Conservation (phyloP, 768 basidiomycete genomes). For the Ramaria rubella region DNA sequence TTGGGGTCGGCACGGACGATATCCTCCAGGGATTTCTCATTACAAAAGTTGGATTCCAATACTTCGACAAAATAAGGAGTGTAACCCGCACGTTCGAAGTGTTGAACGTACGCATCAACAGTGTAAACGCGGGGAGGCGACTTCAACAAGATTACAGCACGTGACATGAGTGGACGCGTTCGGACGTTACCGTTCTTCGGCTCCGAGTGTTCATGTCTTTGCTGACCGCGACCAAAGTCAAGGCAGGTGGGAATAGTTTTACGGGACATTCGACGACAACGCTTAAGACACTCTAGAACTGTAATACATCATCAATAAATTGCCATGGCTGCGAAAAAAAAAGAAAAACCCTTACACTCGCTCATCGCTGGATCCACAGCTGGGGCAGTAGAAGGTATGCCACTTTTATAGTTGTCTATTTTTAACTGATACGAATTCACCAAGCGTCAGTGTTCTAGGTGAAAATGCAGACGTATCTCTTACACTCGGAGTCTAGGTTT, state of each 20-base stretch:
- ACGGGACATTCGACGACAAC: too few relatives aligned
- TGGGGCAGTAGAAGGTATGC: slow-evolving; percentile 86
- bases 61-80: slow-evolving; percentile 56
- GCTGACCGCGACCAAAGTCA: too few relatives aligned
- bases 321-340: slow-evolving; percentile 41
- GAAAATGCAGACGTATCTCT: slow-evolving; percentile 23
- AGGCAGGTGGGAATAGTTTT: too few relatives aligned
- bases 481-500: slow-evolving; percentile 48
- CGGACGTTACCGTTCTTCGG: background rate
- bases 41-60: slow-evolving; percentile 56
- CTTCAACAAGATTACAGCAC: slow-evolving; percentile 9
- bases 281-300: too few relatives aligned
- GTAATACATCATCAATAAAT: background rate
- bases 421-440: background rate
- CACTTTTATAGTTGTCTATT: background rate
- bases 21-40: slow-evolving; percentile 38
- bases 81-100: slow-evolving; percentile 45
- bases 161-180: slow-evolving; percentile 2
- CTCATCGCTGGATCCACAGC: slow-evolving; percentile 88
- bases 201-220: too few relatives aligned
- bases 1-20: slow-evolving; percentile 36
- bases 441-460: background rate
- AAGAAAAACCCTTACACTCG: slow-evolving; percentile 81
- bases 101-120: slow-evolving; percentile 53
- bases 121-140: slow-evolving; percentile 5